Evolutionary conservation across 177 flowering plant species (phyloP).

Genomic region (Vitis hybrid): DNA sequence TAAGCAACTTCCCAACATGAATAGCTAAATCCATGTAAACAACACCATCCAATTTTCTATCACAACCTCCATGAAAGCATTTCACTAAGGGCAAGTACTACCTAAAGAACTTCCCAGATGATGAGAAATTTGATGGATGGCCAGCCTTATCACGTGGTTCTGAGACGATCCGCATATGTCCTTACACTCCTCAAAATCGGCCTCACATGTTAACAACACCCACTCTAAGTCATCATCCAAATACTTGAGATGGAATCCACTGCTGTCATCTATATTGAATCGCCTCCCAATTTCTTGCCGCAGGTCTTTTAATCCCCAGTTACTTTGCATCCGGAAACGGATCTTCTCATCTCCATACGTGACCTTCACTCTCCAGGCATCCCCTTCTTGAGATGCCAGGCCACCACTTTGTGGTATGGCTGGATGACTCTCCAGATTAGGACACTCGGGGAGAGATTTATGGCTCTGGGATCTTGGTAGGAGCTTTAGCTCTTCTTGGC

Average conservation of each 20-base stretch:
- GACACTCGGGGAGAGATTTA: slow-evolving; percentile 33
- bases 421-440: slow-evolving; percentile 21
- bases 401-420: slow-evolving; percentile 15
- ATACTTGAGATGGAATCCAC: slow-evolving; percentile 61
- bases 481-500: slow-evolving; percentile 32
- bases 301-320: slow-evolving; percentile 57
- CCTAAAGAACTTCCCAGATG: slow-evolving; percentile 36
- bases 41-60: not conserved
- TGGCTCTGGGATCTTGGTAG: slow-evolving; percentile 56
- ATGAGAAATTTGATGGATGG: slow-evolving; percentile 34
- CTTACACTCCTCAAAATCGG: slow-evolving; percentile 81
- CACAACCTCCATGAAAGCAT: not conserved
- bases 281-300: slow-evolving; percentile 56
- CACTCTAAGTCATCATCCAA: slow-evolving; percentile 93
- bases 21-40: not conserved
- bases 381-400: slow-evolving; percentile 27
- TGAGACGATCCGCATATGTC: slow-evolving; percentile 51
- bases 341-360: slow-evolving; percentile 67
- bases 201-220: slow-evolving; percentile 88
- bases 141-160: slow-evolving; percentile 53
- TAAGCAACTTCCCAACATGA: not conserved
- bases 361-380: slow-evolving; percentile 54
- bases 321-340: slow-evolving; percentile 58
- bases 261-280: slow-evolving; percentile 49
- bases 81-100: slow-evolving; percentile 33